A percentile compares a stretch with the other conserved stretches of the same genome.
Conservation (phyloP, 2,329 filamentous ascomycete species). For the Juglanconis juglandina region DNA sequence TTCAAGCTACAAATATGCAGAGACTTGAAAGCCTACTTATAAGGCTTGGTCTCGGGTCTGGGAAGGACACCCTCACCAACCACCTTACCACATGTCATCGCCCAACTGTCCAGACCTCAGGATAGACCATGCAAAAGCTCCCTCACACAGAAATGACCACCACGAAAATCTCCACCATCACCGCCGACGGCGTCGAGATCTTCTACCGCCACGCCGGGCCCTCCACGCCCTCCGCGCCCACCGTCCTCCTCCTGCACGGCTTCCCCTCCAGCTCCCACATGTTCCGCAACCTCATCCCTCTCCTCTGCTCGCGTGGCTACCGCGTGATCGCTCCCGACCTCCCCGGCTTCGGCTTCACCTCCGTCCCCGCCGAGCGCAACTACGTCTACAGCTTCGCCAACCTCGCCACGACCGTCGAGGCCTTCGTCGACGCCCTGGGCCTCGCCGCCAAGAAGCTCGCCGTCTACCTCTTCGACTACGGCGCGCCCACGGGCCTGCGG, state of each 20-base stretch:
- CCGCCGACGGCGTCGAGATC: conserved; percentile 33
- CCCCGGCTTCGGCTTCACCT: conserved; percentile 58
- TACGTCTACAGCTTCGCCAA: conserved; percentile 55
- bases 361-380: conserved; percentile 33
- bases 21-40: too few species aligned
- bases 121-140: too few species aligned
- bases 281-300: conserved; percentile 42
- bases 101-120: too few species aligned
- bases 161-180: conserved; percentile 21
- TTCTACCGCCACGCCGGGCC: conserved; percentile 39
- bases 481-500: conserved; percentile 52
- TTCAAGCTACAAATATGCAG: too few species aligned
- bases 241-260: conserved; percentile 43
- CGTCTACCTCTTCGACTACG: conserved; percentile 63
- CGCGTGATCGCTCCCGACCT: conserved; percentile 54
- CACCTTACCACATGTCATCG: neutral
- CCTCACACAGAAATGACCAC: neutral
- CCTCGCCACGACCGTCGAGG: conserved; percentile 43
- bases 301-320: conserved; percentile 34
- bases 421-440: conserved; percentile 45
- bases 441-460: conserved; percentile 41
- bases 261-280: conserved; percentile 42
- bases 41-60: too few species aligned
- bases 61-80: neutral
- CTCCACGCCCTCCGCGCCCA: conserved; percentile 25